A percentile compares a stretch with the other conserved stretches of the same genome.
Evolutionary conservation across 805 yeast species (phyloP).

Genomic region (Metschnikowia chrysomelidarum): DNA sequence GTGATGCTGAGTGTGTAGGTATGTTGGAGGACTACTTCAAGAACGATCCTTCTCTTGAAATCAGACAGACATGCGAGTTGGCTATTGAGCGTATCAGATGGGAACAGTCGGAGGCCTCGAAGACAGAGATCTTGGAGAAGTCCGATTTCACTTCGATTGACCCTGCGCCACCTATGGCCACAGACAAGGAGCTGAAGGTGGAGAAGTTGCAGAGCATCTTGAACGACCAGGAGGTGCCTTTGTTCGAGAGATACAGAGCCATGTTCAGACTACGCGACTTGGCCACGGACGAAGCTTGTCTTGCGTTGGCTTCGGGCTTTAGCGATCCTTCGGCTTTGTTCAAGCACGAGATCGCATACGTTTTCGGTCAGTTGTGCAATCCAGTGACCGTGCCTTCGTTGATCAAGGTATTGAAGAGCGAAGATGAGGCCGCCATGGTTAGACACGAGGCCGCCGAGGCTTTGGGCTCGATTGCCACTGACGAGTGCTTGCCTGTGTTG

Average conservation of each 20-base stretch:
- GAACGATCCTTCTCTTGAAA: conserved; percentile 81
- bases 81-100: conserved; percentile 94
- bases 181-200: conserved; percentile 51
- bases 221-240: conserved; percentile 72
- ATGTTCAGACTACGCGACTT: conserved; percentile 97
- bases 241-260: conserved; percentile 95
- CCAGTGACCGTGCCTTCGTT: conserved; percentile 90
- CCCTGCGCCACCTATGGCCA: conserved; percentile 97
- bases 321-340: conserved; percentile 88
- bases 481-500: conserved; percentile 88
- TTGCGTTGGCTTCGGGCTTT: conserved; percentile 89
- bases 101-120: conserved; percentile 71
- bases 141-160: conserved; percentile 86
- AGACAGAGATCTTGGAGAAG: conserved; percentile 66
- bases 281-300: conserved; percentile 89
- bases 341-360: conserved; percentile 97
- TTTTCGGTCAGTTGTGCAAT: conserved; percentile 94
- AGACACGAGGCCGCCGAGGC: conserved; percentile 99
- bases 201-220: conserved; percentile 64
- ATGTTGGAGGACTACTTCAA: conserved; percentile 60
- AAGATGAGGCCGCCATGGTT: conserved; percentile 93
- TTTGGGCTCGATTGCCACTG: conserved; percentile 93
- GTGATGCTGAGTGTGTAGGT: conserved; percentile 69
- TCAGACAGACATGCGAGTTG: conserved; percentile 95
- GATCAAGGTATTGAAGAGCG: conserved; percentile 74